Evolutionary conservation across 2,329 filamentous ascomycete species (phyloP).

Genomic region (Ophiocordyceps camponoti-leonardi): DNA sequence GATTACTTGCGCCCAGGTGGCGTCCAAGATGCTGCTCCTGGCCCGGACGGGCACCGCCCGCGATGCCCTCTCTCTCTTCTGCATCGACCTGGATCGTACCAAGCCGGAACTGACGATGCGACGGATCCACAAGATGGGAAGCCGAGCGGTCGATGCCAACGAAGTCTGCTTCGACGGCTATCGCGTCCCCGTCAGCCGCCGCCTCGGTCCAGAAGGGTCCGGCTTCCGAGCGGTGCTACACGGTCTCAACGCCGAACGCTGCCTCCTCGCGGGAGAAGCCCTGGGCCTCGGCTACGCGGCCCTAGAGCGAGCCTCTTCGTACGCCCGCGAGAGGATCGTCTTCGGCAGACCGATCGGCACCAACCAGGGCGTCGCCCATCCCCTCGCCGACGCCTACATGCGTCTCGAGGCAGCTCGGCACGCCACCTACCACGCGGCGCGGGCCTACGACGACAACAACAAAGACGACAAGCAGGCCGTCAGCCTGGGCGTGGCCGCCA

Average conservation of each 20-base stretch:
- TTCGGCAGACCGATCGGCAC: conserved; percentile 40
- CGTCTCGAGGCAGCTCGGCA: conserved; percentile 47
- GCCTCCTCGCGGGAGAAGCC: conserved; percentile 61
- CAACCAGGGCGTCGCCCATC: conserved; percentile 45
- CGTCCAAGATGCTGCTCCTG: conserved; percentile 66
- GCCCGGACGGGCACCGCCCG: conserved; percentile 40
- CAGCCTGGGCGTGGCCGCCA: conserved; percentile 31
- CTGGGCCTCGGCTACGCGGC: conserved; percentile 65
- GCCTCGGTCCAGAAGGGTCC: conserved; percentile 56
- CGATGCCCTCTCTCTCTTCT: conserved; percentile 67
- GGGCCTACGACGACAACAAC: conserved; percentile 41
- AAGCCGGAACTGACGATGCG: conserved; percentile 43
- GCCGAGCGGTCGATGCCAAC: conserved; percentile 66
- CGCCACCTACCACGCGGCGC: conserved; percentile 47
- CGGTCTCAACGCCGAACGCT: conserved; percentile 66
- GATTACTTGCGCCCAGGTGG: conserved; percentile 75
- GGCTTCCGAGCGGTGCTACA: conserved; percentile 69
- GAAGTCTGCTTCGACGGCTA: conserved; percentile 82
- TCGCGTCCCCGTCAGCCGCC: conserved; percentile 39
- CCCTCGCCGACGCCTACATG: conserved; percentile 49
- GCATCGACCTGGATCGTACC: conserved; percentile 44
- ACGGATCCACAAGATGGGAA: conserved; percentile 73
- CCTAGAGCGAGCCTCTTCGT: conserved; percentile 41
- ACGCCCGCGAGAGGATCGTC: conserved; percentile 49
- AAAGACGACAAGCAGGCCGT: conserved; percentile 28